Evolutionary conservation across 176 grass and related monocot species (phyloP).

Genomic region (Ampelocalamus luodianensis): DNA sequence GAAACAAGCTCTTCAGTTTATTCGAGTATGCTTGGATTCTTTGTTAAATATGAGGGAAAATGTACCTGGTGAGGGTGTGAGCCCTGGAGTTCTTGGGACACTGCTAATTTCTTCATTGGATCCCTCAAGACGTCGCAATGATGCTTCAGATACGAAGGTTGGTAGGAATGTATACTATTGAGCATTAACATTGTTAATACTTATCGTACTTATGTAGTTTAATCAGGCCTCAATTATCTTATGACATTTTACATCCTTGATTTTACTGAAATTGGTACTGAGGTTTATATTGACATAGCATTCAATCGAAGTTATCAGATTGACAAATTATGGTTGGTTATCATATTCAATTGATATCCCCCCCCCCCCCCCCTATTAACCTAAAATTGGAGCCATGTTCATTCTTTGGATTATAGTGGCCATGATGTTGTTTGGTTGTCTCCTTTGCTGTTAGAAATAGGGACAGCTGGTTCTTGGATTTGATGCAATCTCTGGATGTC

Average conservation of each 20-base stretch:
- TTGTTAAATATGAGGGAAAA: slow-evolving; percentile 93
- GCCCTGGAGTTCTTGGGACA: slow-evolving; percentile 71
- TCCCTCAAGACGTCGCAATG: slow-evolving; percentile 76
- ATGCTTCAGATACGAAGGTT: slow-evolving; percentile 95
- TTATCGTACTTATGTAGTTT: slow-evolving; percentile 8
- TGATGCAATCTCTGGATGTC: slow-evolving; percentile 23
- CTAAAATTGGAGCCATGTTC: background rate
- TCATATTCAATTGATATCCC: slow-evolving; percentile 1
- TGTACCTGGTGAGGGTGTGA: slow-evolving; percentile 73
- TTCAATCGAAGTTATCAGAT: background rate
- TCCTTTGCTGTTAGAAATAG: slow-evolving; percentile 4
- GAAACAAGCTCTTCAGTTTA: slow-evolving; percentile 90
- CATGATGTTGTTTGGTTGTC: background rate
- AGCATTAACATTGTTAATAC: background rate
- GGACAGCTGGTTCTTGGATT: background rate
- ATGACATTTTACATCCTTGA: slow-evolving; percentile 9
- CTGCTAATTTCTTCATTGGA: slow-evolving; percentile 86
- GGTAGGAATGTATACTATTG: slow-evolving; percentile 29
- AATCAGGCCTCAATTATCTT: background rate
- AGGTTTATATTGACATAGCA: slow-evolving; percentile 13
- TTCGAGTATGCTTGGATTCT: slow-evolving; percentile 80
- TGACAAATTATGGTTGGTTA: background rate
- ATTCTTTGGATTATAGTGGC: background rate
- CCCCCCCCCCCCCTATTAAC: background rate
- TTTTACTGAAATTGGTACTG: background rate